Percentiles rank a stretch among this genome's conserved stretches.
Evolutionary conservation across 73 alveolate genomes (phyloP).

Genomic region (Paramecium pentaurelia): DNA sequence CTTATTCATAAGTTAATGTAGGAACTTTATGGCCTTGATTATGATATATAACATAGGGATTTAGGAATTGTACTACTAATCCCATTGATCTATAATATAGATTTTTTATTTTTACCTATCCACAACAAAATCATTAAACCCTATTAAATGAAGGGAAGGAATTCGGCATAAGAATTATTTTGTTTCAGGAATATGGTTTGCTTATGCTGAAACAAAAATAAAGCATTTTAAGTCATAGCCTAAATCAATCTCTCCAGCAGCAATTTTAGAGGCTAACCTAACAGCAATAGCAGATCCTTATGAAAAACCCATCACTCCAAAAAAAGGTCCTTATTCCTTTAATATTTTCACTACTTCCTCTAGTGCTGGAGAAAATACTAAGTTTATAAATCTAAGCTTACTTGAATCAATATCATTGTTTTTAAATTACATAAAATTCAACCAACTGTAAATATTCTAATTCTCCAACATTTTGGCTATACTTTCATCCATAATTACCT

Average conservation of each 20-base stretch:
- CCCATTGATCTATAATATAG: neutral
- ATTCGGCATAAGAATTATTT: neutral
- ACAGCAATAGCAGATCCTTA: conserved; percentile 19
- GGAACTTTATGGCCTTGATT: conserved; percentile 38
- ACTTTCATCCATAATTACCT: conserved; percentile 32
- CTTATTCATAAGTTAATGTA: neutral
- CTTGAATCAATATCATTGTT: neutral
- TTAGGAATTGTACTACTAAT: neutral
- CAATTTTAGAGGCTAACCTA: neutral
- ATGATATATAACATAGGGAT: conserved; percentile 31
- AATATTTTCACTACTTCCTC: neutral
- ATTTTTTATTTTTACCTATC: neutral
- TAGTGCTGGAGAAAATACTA: conserved; percentile 28
- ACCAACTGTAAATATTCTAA: conserved; percentile 23
- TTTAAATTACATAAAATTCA: neutral
- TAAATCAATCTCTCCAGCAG: neutral
- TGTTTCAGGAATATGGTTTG: neutral
- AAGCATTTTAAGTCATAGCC: conserved; percentile 40
- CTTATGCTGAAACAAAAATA: conserved; percentile 19
- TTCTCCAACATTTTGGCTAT: conserved; percentile 26
- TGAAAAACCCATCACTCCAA: conserved; percentile 36
- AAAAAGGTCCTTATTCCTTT: conserved; percentile 32
- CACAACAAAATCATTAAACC: conserved; percentile 29
- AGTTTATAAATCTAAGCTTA: neutral
- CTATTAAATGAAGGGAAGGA: conserved; percentile 32